phyloP scores from a whole-genome alignment of 1,139 yeast genomes.

The Yamadazyma oceani region DNA sequence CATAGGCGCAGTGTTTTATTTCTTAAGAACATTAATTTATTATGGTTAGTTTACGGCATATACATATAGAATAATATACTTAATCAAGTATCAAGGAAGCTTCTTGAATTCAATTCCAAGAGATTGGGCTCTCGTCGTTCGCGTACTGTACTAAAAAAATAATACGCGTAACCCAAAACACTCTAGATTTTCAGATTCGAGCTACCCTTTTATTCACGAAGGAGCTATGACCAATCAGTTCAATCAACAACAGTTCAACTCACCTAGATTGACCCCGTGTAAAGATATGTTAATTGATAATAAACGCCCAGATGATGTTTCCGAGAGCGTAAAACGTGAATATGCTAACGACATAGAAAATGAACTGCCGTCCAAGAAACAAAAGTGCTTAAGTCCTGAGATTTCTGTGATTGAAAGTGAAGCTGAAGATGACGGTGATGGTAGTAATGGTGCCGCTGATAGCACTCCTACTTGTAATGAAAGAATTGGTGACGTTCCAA shows the following conservation, averaged over 20 bases:
- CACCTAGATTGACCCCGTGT: conserved; percentile 8
- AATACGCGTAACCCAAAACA: too few species aligned
- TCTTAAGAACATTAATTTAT: background rate
- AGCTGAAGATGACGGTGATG: background rate
- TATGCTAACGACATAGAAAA: background rate
- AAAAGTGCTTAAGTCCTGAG: conserved; percentile 9
- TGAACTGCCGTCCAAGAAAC: conserved; percentile 9
- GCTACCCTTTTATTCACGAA: background rate
- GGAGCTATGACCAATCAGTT: background rate
- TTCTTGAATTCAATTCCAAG: too few species aligned
- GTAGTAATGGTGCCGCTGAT: background rate
- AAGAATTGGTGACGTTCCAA: too few species aligned
- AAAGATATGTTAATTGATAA: conserved; percentile 2
- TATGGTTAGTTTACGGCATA: background rate
- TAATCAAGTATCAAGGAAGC: too few species aligned
- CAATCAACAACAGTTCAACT: conserved; percentile 4
- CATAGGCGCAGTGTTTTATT: background rate
- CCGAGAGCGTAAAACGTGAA: background rate
- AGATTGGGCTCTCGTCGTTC: too few species aligned
- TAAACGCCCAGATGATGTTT: background rate
- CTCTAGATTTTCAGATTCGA: too few species aligned
- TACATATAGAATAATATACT: too few species aligned
- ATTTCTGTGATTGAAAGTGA: conserved; percentile 13
- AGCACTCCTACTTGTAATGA: conserved; percentile 11
- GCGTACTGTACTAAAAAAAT: too few species aligned